phyloP scores from a whole-genome alignment of 805 yeast genomes.

The Kodamaea restingae region DNA sequence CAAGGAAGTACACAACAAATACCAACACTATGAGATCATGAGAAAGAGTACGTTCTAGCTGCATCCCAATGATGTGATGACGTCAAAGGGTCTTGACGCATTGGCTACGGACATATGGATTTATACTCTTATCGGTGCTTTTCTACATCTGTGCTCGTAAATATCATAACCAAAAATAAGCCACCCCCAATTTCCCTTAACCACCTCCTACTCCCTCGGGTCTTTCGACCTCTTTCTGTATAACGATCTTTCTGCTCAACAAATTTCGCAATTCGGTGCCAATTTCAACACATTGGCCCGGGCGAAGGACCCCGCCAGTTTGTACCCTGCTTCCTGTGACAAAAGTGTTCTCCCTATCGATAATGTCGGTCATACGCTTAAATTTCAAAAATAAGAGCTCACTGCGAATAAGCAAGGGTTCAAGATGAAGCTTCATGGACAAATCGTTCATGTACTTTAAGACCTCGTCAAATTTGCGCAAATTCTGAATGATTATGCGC shows the following conservation, averaged over 20 bases:
- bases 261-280: constrained; percentile 56
- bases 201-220: constrained; percentile 47
- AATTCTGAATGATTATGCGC: constrained; percentile 66
- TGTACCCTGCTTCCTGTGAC: neutral
- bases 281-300: constrained; percentile 25
- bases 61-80: too few species aligned
- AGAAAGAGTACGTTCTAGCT: too few species aligned
- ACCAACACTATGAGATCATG: too few species aligned
- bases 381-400: constrained; percentile 81
- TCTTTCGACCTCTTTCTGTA: constrained; percentile 55
- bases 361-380: constrained; percentile 70
- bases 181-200: constrained; percentile 11
- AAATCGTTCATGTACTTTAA: constrained; percentile 90
- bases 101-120: too few species aligned
- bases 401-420: constrained; percentile 75
- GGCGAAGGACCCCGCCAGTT: constrained; percentile 1
- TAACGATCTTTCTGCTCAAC: constrained; percentile 56
- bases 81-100: too few species aligned
- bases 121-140: too few species aligned
- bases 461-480: constrained; percentile 83
- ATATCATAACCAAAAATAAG: neutral
- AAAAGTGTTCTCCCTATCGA: constrained; percentile 51
- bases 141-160: neutral
- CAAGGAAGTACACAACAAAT: too few species aligned
- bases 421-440: constrained; percentile 67